Evolutionary conservation across 2,329 filamentous ascomycete species (phyloP).

Genomic region (Colletotrichum liriopes): DNA sequence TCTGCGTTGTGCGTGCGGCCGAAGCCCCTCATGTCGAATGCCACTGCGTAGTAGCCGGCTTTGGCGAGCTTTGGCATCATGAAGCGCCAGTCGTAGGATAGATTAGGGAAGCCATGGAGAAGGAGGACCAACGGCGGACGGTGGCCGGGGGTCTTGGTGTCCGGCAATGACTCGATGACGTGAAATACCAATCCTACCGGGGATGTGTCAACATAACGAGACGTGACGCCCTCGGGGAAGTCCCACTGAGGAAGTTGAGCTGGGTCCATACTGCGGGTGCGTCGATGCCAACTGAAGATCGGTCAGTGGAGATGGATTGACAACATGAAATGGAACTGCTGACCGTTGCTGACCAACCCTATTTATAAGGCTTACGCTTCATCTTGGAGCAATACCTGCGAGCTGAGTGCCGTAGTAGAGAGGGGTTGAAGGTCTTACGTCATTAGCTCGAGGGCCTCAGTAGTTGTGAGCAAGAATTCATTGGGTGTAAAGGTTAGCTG

Average conservation of each 20-base stretch:
- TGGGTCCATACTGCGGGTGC: slow-evolving; percentile 3
- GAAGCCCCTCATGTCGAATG: slow-evolving; percentile 78
- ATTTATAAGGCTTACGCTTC: neutral
- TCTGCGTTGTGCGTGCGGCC: slow-evolving; percentile 65
- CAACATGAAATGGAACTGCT: no score
- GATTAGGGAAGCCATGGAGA: slow-evolving; percentile 78
- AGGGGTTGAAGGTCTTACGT: neutral
- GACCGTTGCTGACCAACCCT: neutral
- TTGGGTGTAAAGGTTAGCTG: neutral
- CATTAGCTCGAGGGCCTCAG: slow-evolving; percentile 11
- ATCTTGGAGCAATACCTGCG: neutral
- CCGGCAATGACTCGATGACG: slow-evolving; percentile 67
- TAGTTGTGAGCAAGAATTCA: neutral
- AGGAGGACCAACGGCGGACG: slow-evolving; percentile 70
- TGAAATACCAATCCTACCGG: slow-evolving; percentile 74
- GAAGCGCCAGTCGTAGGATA: slow-evolving; percentile 80
- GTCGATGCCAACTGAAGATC: neutral
- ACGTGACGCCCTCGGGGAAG: slow-evolving; percentile 68
- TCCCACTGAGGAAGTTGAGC: slow-evolving; percentile 7
- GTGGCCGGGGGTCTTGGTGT: slow-evolving; percentile 48
- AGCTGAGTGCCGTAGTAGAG: neutral
- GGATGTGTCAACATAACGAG: slow-evolving; percentile 66
- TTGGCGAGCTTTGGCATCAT: slow-evolving; percentile 72
- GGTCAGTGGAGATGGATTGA: no score
- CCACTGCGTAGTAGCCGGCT: slow-evolving; percentile 76